These are phyloP conservation scores for Aspergillus ostianus DNA, from an alignment of 495 filamentous ascomycete genomes.

Conservation along the genomic window DNA sequence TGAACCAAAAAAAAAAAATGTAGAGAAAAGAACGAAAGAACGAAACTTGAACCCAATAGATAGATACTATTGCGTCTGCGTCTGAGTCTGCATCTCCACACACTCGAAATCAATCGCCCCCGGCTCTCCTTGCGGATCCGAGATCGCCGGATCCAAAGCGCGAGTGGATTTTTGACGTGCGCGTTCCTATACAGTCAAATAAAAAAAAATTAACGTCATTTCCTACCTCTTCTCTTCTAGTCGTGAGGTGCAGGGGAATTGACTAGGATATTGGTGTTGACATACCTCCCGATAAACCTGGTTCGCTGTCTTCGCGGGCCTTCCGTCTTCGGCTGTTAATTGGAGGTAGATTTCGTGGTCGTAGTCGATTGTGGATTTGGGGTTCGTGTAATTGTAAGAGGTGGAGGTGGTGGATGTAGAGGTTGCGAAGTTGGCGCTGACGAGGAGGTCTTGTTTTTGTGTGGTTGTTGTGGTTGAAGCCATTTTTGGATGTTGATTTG, in stretches of 20 bases:
- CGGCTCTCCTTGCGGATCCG: constrained; percentile 24
- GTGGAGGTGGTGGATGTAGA: not conserved
- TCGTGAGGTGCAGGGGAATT: too few species aligned
- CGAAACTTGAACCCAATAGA: not conserved
- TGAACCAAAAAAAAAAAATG: too few species aligned
- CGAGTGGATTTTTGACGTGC: constrained; percentile 18
- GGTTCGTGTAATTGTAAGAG: constrained; percentile 3
- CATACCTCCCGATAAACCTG: constrained; percentile 32
- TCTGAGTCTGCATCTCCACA: constrained; percentile 21
- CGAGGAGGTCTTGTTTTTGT: constrained; percentile 8
- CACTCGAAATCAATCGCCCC: constrained; percentile 30
- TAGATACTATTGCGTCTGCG: constrained; percentile 10
- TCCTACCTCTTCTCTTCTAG: too few species aligned
- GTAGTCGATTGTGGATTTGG: constrained; percentile 24
- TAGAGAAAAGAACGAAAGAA: not conserved
- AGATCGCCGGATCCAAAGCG: constrained; percentile 29
- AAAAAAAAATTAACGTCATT: too few species aligned
- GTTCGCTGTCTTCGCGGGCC: constrained; percentile 26
- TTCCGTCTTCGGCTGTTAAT: constrained; percentile 20
- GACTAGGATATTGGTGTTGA: too few species aligned
- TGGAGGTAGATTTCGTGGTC: constrained; percentile 34
- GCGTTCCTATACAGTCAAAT: constrained; percentile 27
- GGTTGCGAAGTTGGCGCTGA: constrained; percentile 24
- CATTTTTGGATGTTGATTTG: not conserved
- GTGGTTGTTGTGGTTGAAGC: constrained; percentile 3